Evolutionary conservation across 2,329 filamentous ascomycete genomes (phyloP), one percentile per base, ranked within the genome.

Genomic region (Chrysoporthe austroafricana): DNA sequence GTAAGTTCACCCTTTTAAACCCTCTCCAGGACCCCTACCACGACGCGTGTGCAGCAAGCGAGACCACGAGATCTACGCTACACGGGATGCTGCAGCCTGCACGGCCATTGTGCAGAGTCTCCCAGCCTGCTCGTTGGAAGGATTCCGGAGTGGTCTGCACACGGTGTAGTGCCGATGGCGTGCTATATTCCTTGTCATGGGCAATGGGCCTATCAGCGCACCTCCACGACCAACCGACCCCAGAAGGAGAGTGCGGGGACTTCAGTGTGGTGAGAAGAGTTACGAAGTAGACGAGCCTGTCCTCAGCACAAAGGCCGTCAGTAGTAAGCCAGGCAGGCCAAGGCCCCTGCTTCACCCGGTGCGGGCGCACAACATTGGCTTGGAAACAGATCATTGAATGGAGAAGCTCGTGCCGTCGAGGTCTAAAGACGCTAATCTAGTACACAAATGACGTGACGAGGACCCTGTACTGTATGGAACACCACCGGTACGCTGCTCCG

Each of bases 151-250:
- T 52, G n/a, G 32, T 21, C 57, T 57, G 62, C 62, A 46, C 21
- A 13, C 4, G 52, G 52, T 39, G 62, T 64, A 64, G 62, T 64
- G 56, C 63, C 34, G 44, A 66, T 66, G n/a, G 63, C 63, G 63
- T 66, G 63, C 63, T 66, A 13, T 11, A 36, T 66, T 21, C 63
- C 63, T 61, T 52, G 63, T 46, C 46, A 54, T 60, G 63, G 42
- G 63, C 44, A 52, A 54, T 34, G 52, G 21, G n/a, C 34, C 43
- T 43, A 52, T 60, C 63, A 21, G 52, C 54, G n/a, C 26, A 66
- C 16, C 9, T 54, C 8, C 16, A 54, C 50, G 32, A 21, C 21
- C 50, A 54, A 16, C 26, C 13, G 21, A 16, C 9, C 50, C 50
- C 21, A 16, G 50, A 21, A 54, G 21, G 46, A 54, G 9, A 34